Base-by-base conservation (phyloP, 2,329 filamentous ascomycete genomes). In the Grosmannia clavigera region DNA sequence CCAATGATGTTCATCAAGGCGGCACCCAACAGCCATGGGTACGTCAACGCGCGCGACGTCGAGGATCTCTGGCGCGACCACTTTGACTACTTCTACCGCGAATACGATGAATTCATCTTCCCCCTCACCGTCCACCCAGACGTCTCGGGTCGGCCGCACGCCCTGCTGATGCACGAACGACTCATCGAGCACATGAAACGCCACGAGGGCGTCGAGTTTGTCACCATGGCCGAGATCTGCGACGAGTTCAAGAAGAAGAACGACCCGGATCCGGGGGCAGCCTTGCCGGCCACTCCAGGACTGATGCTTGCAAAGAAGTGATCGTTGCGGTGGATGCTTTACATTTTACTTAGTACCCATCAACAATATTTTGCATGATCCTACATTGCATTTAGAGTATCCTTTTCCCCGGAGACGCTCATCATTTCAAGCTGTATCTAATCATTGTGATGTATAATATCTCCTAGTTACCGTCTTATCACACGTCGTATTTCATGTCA, bases 111-210 rank as follows among this genome's bases (percentile, higher is more conserved):
- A 65, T 90, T 90, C 63, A 80, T 89, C 58, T 90, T 90, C 66
- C 86, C 87, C 0, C 86, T 90, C 70, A 90, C 87, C 0, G 85
- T 90, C 40, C 87, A 90, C 69, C 87, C 87, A 0, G 87, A 90
- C 63, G 84, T 87, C 0, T 84, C 81, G 3, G 87, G 87, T 0
- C 77, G 86, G 22, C 87, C 87, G 0, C 87, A 90, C 70, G 87
- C 84, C 0, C 66, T 90, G 33, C 73, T 88, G 7, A 66, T 67
- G 64, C 65, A 65, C 27, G 62, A 65, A 59, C 62, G 56, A 25
- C 53, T 65, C n/a, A 66, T 66, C n/a, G 64, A 66, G 57, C 58
- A 65, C 57, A 65, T 66, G 33, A 64, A 63, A 50, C 64, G 64
- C 54, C 64, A 66, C 55, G 63, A 66, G 52, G 64, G 63, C 29